Evolutionary conservation across 768 basidiomycete genomes (phyloP).

Genomic region (Mycena olivaceomarginata): DNA sequence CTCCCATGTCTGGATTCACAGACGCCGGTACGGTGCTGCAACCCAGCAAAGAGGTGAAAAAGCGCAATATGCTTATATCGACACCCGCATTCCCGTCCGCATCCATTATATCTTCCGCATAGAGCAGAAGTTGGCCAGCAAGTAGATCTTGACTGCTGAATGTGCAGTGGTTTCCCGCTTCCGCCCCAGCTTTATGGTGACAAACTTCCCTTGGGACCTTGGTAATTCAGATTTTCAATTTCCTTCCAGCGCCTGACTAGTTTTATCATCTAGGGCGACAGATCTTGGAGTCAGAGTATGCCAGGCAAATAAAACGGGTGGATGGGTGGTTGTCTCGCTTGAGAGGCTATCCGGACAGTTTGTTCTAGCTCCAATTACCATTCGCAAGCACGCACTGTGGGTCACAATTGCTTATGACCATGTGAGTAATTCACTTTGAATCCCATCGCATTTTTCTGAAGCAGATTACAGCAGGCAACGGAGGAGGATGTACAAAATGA

Average conservation of each 20-base stretch:
- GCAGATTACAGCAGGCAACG: too few species aligned
- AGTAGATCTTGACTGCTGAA: neutral
- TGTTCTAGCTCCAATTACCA: slow-evolving; percentile 24
- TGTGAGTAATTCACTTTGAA: slow-evolving; percentile 3
- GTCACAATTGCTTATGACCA: slow-evolving; percentile 9
- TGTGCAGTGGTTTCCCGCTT: slow-evolving; percentile 30
- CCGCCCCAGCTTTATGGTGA: neutral
- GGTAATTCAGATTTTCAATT: slow-evolving; percentile 1
- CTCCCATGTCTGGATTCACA: slow-evolving; percentile 30
- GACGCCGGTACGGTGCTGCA: slow-evolving; percentile 35
- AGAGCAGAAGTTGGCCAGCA: neutral
- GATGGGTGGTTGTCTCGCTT: slow-evolving; percentile 32
- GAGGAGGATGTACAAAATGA: too few species aligned
- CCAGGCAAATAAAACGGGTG: slow-evolving; percentile 16
- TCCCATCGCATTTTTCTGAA: too few species aligned
- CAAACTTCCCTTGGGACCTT: slow-evolving; percentile 28
- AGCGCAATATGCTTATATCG: slow-evolving; percentile 34
- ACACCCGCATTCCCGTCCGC: slow-evolving; percentile 33
- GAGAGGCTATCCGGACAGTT: slow-evolving; percentile 34
- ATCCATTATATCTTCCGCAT: slow-evolving; percentile 38
- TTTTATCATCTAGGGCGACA: slow-evolving; percentile 1
- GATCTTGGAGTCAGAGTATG: slow-evolving; percentile 38
- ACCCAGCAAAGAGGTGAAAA: slow-evolving; percentile 21
- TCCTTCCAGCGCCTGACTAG: too few species aligned
- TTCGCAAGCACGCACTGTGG: slow-evolving; percentile 18